Conservation (phyloP, 768 basidiomycete species). For the Crepidotus variabilis region DNA sequence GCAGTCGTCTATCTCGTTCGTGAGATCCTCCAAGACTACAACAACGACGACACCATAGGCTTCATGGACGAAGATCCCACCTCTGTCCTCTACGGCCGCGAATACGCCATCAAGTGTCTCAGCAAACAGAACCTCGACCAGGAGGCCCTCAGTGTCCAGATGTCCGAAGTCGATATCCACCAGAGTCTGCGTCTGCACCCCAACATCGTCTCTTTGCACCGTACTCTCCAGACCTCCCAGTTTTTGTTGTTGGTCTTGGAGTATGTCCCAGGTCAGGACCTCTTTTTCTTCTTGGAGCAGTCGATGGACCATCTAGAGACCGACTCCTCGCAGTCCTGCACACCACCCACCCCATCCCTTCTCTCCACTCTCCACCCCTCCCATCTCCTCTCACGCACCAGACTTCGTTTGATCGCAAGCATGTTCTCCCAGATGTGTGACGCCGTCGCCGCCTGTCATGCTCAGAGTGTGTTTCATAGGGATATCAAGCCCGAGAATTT, state of each 20-base stretch:
- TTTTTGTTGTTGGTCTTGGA: constrained; percentile 93
- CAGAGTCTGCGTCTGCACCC: constrained; percentile 86
- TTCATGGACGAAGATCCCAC: constrained; percentile 48
- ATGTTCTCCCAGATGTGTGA: constrained; percentile 99
- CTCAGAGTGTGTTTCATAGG: constrained; percentile 86
- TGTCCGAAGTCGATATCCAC: constrained; percentile 86
- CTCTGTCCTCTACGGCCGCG: constrained; percentile 59
- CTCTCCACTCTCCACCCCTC: constrained; percentile 78
- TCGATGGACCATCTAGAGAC: constrained; percentile 37
- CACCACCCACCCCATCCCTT: constrained; percentile 91
- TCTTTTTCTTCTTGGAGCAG: constrained; percentile 98
- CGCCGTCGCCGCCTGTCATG: constrained; percentile 92
- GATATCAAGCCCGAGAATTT: constrained; percentile 99
- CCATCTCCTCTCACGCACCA: constrained; percentile 80
- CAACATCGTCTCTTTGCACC: constrained; percentile 93
- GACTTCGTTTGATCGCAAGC: constrained; percentile 88
- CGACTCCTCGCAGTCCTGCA: constrained; percentile 48
- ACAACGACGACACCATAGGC: constrained; percentile 56
- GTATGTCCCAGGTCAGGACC: constrained; percentile 94
- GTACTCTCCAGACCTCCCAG: constrained; percentile 87
- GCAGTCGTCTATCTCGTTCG: constrained; percentile 93
- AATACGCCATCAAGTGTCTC: constrained; percentile 95
- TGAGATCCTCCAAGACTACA: constrained; percentile 52
- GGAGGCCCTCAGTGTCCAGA: constrained; percentile 83
- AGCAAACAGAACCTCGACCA: constrained; percentile 91